Base-by-base conservation (phyloP, 257 asterid species). In the Solanum infundibuliforme region DNA sequence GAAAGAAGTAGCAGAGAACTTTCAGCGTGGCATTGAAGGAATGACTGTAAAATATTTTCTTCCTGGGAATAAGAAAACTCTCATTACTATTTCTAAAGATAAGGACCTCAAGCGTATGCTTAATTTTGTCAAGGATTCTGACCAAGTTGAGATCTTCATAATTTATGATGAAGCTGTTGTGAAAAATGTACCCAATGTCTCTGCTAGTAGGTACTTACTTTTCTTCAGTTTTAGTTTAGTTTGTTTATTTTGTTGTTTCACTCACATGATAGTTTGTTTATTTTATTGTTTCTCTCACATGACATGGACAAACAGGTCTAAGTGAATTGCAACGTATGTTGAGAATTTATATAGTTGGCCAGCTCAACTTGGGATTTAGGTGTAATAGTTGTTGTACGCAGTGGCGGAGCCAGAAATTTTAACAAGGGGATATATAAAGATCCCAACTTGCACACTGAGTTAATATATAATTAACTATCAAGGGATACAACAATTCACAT, bases 91-190 rank as follows among this genome's bases (percentile, higher is more conserved):
- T 74, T 96, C 99, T 1, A 97, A 97, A 91, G 98, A 97, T 87
- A 97, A 97, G 94, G 99, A 97, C 87, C 98, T 97, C 75, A 93
- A 95, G 90, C 98, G 99, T 83, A 95, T 97, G 99, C 86, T 97
- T 52, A 96, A 95, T 93, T 95, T 95, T 91, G 92, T 95, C 88
- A 94, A 95, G 92, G 99, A 96, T 31, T 89, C 98, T 65, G 99
- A 97, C 89, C 99, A 97, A 88, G 99, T 96, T 32, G 99, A 97
- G 92, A 95, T 97, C 84, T 97, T 97, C 87, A 88, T 97, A 43
- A 91, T 93, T 79, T 92, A 93, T 12, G 96, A 93, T 79, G 98
- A 94, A 90, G 95, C 94, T 88, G 94, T 86, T 66, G 93, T 95
- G n/a, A 92, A 92, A 12, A 93, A 94, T 83, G 91, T 89, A 27